Base-by-base conservation (phyloP, 208 protist genomes). In the Porcisia deanei region DNA sequence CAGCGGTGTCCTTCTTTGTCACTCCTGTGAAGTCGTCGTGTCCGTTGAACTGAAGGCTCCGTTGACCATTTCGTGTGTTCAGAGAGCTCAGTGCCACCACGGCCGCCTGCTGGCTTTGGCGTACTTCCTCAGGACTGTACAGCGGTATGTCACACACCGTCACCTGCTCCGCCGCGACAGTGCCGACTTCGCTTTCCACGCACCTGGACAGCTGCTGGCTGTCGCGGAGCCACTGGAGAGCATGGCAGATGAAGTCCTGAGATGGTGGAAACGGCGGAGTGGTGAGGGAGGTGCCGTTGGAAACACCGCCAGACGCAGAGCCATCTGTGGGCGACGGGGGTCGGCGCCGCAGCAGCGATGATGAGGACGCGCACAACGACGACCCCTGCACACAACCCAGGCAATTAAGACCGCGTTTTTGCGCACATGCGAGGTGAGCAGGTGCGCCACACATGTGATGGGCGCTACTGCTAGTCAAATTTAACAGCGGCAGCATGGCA, bases 111-210 rank as follows among this genome's bases (percentile, higher is more conserved):
- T 73, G 69, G 34, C 76, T 81, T 22, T 59, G 61, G 20, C 25
- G 43, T n/a, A 81, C 71, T 7, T 81, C 71, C 1, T 20, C 63
- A 0, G 60, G 22, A 30, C 25, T 67, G 76, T 81, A 76, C 14
- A 74, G 7, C 25, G 66, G 66, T 65, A 82, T 77, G 7, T 22
- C 54, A 30, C 77, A 82, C 37, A 25, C 34, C 53, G 41, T 60
- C 55, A 77, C 77, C 67, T 82, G 77, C 67, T 74, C 77, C n/a
- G 52, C 66, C 0, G 77, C 77, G 25, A 82, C 52, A 4, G 65
- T 77, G 8, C 49, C 18, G 2, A 25, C 52, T 63, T 72, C 77
- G 3, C 18, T 34, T n/a, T 75, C 71, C 9, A 81, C 49, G 43
- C 65, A 65, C 18, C 41, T 20, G 18, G 41, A 73, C 53, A 81